Evolutionary conservation across 176 grass and related monocot genomes (phyloP), one percentile per base, ranked within the genome.

Genomic region (Alopecurus myosuroides): DNA sequence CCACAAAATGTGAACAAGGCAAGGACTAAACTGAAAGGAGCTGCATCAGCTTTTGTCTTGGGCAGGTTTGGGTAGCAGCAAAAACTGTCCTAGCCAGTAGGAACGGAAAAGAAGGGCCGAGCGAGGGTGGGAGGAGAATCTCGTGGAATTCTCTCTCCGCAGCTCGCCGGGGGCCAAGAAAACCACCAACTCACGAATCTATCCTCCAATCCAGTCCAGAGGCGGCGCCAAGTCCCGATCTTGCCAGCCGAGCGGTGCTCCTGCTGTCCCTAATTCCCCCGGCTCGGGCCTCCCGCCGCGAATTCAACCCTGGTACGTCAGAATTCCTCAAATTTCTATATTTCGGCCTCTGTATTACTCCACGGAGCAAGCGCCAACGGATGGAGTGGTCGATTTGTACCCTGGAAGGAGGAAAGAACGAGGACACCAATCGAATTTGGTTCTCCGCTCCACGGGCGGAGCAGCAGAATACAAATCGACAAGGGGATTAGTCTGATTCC

Each of bases 71-170:
- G 44, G 42, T 25, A 49, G 70, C 44, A 74, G 61, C 61, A 14
- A 33, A 34, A 74, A 19, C 70, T 74, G 70, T 74, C 70, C 42
- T 46, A 74, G 42, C 70, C 70, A 46, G 70, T 74, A 74, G 70
- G 42, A 52, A 23, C 11, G 37, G 37, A 71, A 41, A 42, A 14
- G n/a, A 44, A 30, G 41, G n/a, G n/a, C 14, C 9, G 25, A 53
- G 41, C 36, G 19, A 11, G 9, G 72, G 70, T 49, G 41, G 70
- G 30, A 65, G 31, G 71, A 23, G 82, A 85, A 85, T 85, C 82
- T 85, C 72, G 70, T 51, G 41, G 31, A 85, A 67, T 76, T 87
- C 53, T 41, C 50, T 35, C 78, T 37, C 78, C 57, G 51, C 30
- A 44, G 53, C 55, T 49, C 68, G 36, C 65, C 75, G 63, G 35